Evolutionary conservation across 352 stramenopile species (phyloP).

Genomic region (Thalassiosira livingstoniorum): DNA sequence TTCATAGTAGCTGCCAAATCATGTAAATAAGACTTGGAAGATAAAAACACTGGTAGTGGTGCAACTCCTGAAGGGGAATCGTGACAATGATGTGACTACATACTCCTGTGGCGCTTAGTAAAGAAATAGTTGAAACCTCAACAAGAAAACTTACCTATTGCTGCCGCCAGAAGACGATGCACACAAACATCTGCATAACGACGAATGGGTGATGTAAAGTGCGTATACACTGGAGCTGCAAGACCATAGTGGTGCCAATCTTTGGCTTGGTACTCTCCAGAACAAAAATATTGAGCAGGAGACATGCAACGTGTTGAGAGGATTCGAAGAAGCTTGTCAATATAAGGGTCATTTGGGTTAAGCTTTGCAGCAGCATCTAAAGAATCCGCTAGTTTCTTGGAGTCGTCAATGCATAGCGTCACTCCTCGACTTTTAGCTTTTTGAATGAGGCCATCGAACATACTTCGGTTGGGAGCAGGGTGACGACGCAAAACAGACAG

Average conservation of each 20-base stretch:
- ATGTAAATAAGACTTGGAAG: conserved; percentile 92
- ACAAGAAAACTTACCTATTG: too few relatives aligned
- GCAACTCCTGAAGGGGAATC: too few relatives aligned
- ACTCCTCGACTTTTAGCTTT: conserved; percentile 80
- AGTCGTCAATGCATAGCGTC: conserved; percentile 87
- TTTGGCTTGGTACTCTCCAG: conserved; percentile 92
- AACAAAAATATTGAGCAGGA: conserved; percentile 98
- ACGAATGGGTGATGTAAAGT: conserved; percentile 99
- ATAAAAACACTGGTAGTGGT: conserved; percentile 91
- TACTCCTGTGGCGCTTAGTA: too few relatives aligned
- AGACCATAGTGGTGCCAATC: conserved; percentile 99
- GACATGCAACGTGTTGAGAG: conserved; percentile 98
- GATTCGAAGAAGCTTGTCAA: conserved; percentile 98
- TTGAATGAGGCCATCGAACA: conserved; percentile 90
- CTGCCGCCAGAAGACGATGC: conserved; percentile 95
- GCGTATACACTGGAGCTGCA: conserved; percentile 98
- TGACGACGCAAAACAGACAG: conserved; percentile 95
- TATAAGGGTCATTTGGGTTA: conserved; percentile 91
- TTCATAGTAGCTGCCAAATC: conserved; percentile 98
- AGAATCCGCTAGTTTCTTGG: conserved; percentile 89
- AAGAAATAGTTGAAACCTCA: too few relatives aligned
- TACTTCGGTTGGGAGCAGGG: conserved; percentile 92
- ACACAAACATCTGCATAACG: conserved; percentile 98
- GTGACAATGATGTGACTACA: too few relatives aligned
- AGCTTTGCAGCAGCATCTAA: conserved; percentile 88